Evolutionary conservation across 2,329 filamentous ascomycete species (phyloP).

Genomic region (Penicillium sp.): DNA sequence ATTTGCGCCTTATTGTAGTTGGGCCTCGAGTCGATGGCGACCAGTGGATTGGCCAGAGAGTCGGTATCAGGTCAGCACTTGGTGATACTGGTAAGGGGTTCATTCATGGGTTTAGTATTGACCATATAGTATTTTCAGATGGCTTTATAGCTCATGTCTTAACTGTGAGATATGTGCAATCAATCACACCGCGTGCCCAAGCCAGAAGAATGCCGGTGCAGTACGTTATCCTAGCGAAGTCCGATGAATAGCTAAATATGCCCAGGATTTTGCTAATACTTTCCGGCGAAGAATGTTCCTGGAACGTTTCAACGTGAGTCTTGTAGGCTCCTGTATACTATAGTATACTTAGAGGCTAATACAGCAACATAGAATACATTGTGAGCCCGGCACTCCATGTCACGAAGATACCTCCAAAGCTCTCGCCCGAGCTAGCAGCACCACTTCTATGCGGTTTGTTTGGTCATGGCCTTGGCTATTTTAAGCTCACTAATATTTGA

Average conservation of each 20-base stretch:
- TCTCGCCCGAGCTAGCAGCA: conserved; percentile 38
- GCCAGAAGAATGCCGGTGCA: conserved; percentile 43
- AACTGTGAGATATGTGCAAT: conserved; percentile 44
- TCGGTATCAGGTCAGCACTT: conserved; percentile 37
- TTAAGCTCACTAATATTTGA: neutral
- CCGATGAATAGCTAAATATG: neutral
- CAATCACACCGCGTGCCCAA: conserved; percentile 44
- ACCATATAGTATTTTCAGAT: conserved; percentile 24
- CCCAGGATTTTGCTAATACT: neutral
- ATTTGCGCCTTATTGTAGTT: conserved; percentile 34
- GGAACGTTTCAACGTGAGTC: conserved; percentile 43
- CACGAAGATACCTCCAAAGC: conserved; percentile 38
- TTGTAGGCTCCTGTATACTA: neutral
- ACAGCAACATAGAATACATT: conserved; percentile 34
- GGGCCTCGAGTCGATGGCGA: conserved; percentile 31
- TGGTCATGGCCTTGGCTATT: neutral
- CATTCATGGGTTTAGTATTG: neutral
- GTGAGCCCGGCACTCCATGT: conserved; percentile 41
- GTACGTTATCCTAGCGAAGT: conserved; percentile 27
- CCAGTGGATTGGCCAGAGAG: conserved; percentile 35
- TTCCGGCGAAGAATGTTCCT: conserved; percentile 35
- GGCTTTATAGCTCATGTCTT: conserved; percentile 44
- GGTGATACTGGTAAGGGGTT: neutral
- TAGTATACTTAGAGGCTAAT: neutral
- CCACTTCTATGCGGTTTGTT: conserved; percentile 43